Base-by-base conservation (phyloP, 441 rosid genomes). In the Mallotus repandus region DNA sequence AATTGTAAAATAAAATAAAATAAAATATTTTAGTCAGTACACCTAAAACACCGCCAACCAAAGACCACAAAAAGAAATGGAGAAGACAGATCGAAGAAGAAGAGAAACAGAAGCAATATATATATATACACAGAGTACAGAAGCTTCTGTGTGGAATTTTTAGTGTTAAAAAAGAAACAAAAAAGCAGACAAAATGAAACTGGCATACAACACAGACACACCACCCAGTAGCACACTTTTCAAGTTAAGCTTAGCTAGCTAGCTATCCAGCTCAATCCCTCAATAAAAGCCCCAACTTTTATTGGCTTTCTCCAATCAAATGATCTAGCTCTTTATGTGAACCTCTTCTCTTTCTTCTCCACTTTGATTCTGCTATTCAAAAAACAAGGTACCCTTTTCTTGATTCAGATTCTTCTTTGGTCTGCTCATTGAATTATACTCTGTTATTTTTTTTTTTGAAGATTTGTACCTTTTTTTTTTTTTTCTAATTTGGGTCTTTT, bases 231-330 rank as follows among this genome's bases (percentile, higher is more conserved):
- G 22, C 55, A 11, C 65, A 11, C 65, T 32, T 14, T 32, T 12
- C 18, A 4, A 7, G 21, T 48, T 63, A 16, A 1, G 45, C 14
- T 61, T 61, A 22, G 10, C 22, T 32, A 18, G 3, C 5, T 57
- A 21, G 0, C 50, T 63, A 10, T 63, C 48, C 78, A 68, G 56
- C 68, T 68, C 78, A 63, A 69, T 62, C 69, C 32, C 55, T 52
- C 14, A 13, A 11, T 22, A 19, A 69, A 63, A 63, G 19, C 70
- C 19, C 14, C 16, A 13, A 11, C 49, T 69, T 58, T 54, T 46
- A 53, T 55, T 56, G 18, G 38, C 29, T 46, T 11, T 3, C 45
- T 46, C 52, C 21, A 25, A 16, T 66, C 60, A 11, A 50, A 63
- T 72, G 29, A 63, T 16, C 25, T 1, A 49, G 21, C 64, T 11